A percentile compares a stretch with the other conserved stretches of the same genome.
Conservation (phyloP, 768 basidiomycete species). For the Boletus huronensis region DNA sequence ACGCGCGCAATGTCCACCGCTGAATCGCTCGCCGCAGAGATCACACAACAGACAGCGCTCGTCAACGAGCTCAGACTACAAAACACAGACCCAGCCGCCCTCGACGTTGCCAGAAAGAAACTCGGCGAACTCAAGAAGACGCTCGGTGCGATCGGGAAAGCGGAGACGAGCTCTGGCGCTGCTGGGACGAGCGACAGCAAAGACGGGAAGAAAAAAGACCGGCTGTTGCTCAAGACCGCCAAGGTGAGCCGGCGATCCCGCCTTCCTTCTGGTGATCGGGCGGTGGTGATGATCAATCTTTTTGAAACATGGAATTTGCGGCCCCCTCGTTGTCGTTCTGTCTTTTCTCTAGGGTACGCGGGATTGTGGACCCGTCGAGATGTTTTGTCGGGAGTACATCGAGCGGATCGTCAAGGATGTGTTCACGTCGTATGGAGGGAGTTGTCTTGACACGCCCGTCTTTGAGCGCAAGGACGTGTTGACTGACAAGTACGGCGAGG, state of each 20-base stretch:
- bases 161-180: constrained; percentile 27
- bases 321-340: no score
- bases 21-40: constrained; percentile 49
- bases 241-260: constrained; percentile 56
- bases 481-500: constrained; percentile 96
- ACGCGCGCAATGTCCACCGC: constrained; percentile 38
- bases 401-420: constrained; percentile 83
- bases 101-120: constrained; percentile 66
- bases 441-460: constrained; percentile 95
- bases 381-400: constrained; percentile 87
- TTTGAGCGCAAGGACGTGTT: constrained; percentile 97
- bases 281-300: constrained; percentile 6
- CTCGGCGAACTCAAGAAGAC: constrained; percentile 66
- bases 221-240: constrained; percentile 84
- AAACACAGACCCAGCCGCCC: constrained; percentile 44
- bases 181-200: constrained; percentile 38
- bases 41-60: constrained; percentile 51
- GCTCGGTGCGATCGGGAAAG: constrained; percentile 40
- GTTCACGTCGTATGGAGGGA: constrained; percentile 86
- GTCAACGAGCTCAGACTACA: constrained; percentile 61
- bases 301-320: background rate
- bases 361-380: constrained; percentile 90
- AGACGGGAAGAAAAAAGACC: constrained; percentile 60
- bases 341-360: constrained; percentile 71
- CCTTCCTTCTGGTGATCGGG: constrained; percentile 1